These are phyloP conservation scores for Knufia fluminis DNA, from an alignment of 2,329 filamentous ascomycete genomes.

Conservation along the genomic window DNA sequence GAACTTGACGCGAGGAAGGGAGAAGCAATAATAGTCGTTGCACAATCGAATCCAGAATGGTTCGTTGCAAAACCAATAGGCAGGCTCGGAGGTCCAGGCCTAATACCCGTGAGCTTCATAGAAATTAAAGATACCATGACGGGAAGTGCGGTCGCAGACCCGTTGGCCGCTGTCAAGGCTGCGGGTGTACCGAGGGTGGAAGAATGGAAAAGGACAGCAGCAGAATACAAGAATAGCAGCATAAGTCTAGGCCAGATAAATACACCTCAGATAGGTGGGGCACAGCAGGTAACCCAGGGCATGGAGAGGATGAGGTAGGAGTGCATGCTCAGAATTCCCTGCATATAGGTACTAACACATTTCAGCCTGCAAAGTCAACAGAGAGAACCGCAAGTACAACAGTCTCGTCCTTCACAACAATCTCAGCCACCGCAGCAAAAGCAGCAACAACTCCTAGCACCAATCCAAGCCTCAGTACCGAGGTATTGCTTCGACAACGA, in stretches of 20 bases:
- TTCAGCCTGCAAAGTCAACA: slow-evolving; percentile 47
- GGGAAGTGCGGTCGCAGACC: slow-evolving; percentile 70
- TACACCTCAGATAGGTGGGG: slow-evolving; percentile 20
- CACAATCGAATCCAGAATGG: slow-evolving; percentile 97
- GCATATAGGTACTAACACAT: slow-evolving; percentile 5
- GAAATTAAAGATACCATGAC: slow-evolving; percentile 92
- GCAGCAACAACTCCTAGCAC: slow-evolving; percentile 50
- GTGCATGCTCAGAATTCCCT: too few relatives aligned
- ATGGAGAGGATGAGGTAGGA: slow-evolving; percentile 65
- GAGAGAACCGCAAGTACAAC: slow-evolving; percentile 42
- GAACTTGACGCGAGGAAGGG: slow-evolving; percentile 91
- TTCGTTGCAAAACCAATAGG: slow-evolving; percentile 99
- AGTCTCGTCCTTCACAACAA: slow-evolving; percentile 25
- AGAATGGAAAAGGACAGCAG: slow-evolving; percentile 99
- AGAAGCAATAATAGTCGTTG: slow-evolving; percentile 96
- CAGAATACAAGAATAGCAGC: slow-evolving; percentile 98
- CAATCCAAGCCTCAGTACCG: slow-evolving; percentile 74
- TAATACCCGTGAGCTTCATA: slow-evolving; percentile 94
- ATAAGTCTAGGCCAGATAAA: slow-evolving; percentile 92
- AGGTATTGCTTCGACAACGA: slow-evolving; percentile 93
- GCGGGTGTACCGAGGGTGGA: slow-evolving; percentile 92
- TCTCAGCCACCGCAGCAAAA: slow-evolving; percentile 17
- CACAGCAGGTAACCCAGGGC: slow-evolving; percentile 54
- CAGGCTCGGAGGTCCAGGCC: slow-evolving; percentile 81
- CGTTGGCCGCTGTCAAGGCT: slow-evolving; percentile 72